These are phyloP conservation scores for Ceratorhiza oryzae-sativae DNA, from an alignment of 1,284 basidiomycete genomes.

Conservation along the genomic window DNA sequence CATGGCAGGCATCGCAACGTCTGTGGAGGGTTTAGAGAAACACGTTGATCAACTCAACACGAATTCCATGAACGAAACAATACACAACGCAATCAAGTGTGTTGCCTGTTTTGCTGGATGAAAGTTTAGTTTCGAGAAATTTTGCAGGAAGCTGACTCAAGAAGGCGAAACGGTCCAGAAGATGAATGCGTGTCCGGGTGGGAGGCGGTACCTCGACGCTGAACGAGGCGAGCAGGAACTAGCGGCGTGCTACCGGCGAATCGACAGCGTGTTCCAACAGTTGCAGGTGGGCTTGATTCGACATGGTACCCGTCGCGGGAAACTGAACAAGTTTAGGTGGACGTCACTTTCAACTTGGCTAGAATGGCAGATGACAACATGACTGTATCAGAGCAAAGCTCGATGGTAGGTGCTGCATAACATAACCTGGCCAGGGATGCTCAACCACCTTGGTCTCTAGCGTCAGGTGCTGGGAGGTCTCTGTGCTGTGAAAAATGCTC, in stretches of 20 bases:
- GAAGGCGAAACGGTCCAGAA: background rate
- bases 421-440: background rate
- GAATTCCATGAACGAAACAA: too few species aligned
- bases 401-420: background rate
- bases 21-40: too few species aligned
- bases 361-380: background rate
- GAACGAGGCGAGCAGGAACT: background rate
- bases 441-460: background rate
- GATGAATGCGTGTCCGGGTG: background rate
- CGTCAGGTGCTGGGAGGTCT: background rate
- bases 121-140: too few species aligned
- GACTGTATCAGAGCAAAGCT: background rate
- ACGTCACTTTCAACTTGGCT: background rate
- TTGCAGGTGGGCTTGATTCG: background rate
- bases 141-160: background rate
- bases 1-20: too few species aligned
- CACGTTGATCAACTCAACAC: too few species aligned
- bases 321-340: background rate
- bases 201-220: background rate
- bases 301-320: too few species aligned
- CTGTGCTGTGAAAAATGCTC: background rate
- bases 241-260: background rate
- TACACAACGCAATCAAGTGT: too few species aligned
- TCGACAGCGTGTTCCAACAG: background rate
- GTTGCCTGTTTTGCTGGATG: too few species aligned